Evolutionary conservation across 495 filamentous ascomycete genomes (phyloP), one percentile per base, ranked within the genome.

Genomic region (Chaetomium tenue): DNA sequence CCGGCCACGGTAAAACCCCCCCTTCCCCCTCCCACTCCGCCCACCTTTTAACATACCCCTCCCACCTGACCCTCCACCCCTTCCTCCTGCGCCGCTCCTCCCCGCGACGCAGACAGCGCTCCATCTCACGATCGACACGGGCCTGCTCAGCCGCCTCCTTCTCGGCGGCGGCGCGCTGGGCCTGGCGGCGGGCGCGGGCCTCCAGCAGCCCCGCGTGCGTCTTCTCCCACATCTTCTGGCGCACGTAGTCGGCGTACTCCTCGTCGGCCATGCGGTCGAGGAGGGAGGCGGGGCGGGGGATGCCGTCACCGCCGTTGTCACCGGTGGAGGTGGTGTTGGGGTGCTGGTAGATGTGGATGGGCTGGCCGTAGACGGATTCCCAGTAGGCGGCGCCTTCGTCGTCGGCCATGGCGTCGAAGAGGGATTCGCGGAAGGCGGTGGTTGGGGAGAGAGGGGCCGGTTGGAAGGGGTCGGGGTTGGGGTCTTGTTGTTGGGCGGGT

Each of bases 381-480:
- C 94, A 98, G 79, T 91, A 98, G 40, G 85, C 85, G 48, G 94
- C 94, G 44, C 94, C 94, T 78, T 98, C 94, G 76, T 98, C 94
- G 76, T 98, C 94, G 46, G 92, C 95, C 74, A 98, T 87, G n/a
- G 94, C 94, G 75, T 98, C 94, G 80, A 98, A 97, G 54, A 98
- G 87, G n/a, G 91, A 94, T 78, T 96, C 91, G 28, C 91, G 88
- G 76, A 98, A 98, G 18, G 93, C 92, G 12, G 81, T 77, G 22
- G 87, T 83, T 6, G 89, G 81, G 66, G 87, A 82, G 18, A 86
- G 74, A 40, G 83, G 79, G 3, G 81, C 82, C 53, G 82, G 76
- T 40, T 84, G 80, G 74, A 83, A 82, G 18, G 79, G 76, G 57
- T 82, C 70, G 18, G 77, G 73, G 30, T 78, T 67, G 2, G 3